Conservation (phyloP, 495 filamentous ascomycete species). For the Gamarada debralockiae region DNA sequence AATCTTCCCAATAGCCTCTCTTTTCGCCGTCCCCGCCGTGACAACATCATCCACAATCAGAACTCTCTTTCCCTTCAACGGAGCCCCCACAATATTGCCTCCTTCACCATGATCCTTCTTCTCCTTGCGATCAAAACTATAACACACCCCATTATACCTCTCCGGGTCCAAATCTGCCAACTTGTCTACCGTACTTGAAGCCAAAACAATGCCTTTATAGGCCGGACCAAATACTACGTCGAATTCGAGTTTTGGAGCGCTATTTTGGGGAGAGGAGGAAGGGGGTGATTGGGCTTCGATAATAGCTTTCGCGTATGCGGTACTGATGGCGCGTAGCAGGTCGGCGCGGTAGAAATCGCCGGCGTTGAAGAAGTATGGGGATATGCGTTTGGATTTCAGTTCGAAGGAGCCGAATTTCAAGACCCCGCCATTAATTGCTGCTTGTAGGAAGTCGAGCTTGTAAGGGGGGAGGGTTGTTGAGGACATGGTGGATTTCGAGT, state of each 20-base stretch:
- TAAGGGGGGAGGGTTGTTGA: conserved; percentile 39
- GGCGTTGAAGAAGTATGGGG: conserved; percentile 99
- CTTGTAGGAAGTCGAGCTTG: conserved; percentile 64
- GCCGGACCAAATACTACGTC: conserved; percentile 81
- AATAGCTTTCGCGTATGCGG: conserved; percentile 78
- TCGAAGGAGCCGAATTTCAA: conserved; percentile 86
- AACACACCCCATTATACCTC: conserved; percentile 57
- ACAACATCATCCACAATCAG: conserved; percentile 95
- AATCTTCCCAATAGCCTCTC: conserved; percentile 85
- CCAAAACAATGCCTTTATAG: conserved; percentile 93
- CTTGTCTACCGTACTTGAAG: conserved; percentile 65
- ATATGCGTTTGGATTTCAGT: conserved; percentile 87
- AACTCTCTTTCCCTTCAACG: conserved; percentile 76
- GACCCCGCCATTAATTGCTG: conserved; percentile 67
- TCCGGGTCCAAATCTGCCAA: conserved; percentile 58
- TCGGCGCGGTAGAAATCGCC: conserved; percentile 76
- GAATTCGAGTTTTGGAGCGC: conserved; percentile 44
- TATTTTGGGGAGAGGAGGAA: conserved; percentile 10
- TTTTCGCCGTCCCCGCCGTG: conserved; percentile 88
- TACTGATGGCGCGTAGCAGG: conserved; percentile 67
- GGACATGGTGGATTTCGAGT: background rate
- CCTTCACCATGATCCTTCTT: conserved; percentile 92
- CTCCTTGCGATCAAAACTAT: conserved; percentile 94
- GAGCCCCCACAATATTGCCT: conserved; percentile 83
- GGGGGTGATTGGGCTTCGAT: conserved; percentile 29